Evolutionary conservation across 2,329 filamentous ascomycete genomes (phyloP), one percentile per base, ranked within the genome.

Genomic region (Lachnellula cervina): DNA sequence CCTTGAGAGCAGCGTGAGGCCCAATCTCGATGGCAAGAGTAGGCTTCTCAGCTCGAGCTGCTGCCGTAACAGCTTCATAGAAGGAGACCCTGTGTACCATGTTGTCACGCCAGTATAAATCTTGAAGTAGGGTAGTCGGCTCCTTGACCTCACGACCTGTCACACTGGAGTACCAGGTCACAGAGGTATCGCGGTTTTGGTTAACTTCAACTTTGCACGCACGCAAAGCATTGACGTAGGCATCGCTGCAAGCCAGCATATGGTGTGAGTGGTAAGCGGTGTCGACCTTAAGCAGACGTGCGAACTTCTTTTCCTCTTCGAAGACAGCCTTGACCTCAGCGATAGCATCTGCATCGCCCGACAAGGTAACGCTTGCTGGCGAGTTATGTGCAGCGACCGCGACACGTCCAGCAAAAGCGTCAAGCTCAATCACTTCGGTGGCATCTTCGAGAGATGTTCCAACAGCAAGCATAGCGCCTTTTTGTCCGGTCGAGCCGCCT

Each of bases 41-140:
- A 4, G 66, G 21, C 55, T 34, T 55, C 13, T 46, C 52, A 16
- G 52, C 48, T n/a, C 23, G 14, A 25, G 44, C 46, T 14, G 49
- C 45, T 42, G 55, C 51, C 34, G 77, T 58, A 0, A 75, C 75
- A 6, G 65, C 62, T 16, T 57, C 17, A 1, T 32, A 47, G 42
- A 34, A 57, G 5, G 37, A 17, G 14, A 55, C 56, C 19, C 38
- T 32, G 16, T 59, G 51, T 25, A 58, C 19, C 62, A 80, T 65
- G 53, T 79, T 80, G 7, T 67, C 60, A 2, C 28, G 25, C 57
- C 57, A 59, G 23, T 59, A 79, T 0, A 59, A 44, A 1, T 64
- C 62, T 21, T 66, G 62, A 1, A 76, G 61, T 8, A 68, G 55
- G 3, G 42, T 38, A 21, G 28, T 32, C 17, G 45, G 35, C 6